These are phyloP conservation scores for Kluyveromyces sp. DNA, from an alignment of 1,139 yeast genomes.

Conservation along the genomic window DNA sequence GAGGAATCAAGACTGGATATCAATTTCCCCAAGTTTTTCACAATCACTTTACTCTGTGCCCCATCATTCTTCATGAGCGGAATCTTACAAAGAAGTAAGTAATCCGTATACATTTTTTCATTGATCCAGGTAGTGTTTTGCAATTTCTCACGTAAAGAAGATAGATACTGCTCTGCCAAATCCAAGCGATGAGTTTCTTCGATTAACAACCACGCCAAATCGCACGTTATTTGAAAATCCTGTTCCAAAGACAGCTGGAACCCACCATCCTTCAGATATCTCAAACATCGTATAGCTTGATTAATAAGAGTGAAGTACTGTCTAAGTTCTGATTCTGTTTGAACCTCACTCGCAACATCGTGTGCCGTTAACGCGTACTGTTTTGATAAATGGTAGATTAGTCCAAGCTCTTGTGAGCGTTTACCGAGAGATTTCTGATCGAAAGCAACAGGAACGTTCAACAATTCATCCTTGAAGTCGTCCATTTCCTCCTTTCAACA, in stretches of 20 bases:
- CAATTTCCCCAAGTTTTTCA: constrained; percentile 12
- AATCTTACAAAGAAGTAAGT: constrained; percentile 16
- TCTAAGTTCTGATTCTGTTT: constrained; percentile 13
- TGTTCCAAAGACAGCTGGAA: constrained; percentile 20
- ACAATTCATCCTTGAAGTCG: neutral
- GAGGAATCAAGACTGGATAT: constrained; percentile 4
- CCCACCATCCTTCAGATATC: constrained; percentile 13
- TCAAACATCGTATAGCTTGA: constrained; percentile 17
- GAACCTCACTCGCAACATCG: constrained; percentile 9
- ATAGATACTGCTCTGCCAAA: constrained; percentile 24
- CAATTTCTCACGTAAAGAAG: constrained; percentile 19
- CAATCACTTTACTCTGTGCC: constrained; percentile 20
- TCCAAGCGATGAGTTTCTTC: constrained; percentile 23
- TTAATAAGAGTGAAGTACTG: constrained; percentile 24
- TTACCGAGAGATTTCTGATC: neutral
- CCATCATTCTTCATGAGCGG: constrained; percentile 14
- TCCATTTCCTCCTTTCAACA: neutral
- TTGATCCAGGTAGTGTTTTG: constrained; percentile 13
- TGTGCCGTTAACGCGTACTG: constrained; percentile 22
- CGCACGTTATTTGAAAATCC: constrained; percentile 20
- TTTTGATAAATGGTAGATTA: constrained; percentile 16
- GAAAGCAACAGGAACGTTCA: neutral
- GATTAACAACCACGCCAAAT: constrained; percentile 18
- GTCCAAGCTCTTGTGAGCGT: neutral
- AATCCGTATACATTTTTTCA: constrained; percentile 20